phyloP scores from a whole-genome alignment of 345 rosid species.

The Cochlearia excelsa region DNA sequence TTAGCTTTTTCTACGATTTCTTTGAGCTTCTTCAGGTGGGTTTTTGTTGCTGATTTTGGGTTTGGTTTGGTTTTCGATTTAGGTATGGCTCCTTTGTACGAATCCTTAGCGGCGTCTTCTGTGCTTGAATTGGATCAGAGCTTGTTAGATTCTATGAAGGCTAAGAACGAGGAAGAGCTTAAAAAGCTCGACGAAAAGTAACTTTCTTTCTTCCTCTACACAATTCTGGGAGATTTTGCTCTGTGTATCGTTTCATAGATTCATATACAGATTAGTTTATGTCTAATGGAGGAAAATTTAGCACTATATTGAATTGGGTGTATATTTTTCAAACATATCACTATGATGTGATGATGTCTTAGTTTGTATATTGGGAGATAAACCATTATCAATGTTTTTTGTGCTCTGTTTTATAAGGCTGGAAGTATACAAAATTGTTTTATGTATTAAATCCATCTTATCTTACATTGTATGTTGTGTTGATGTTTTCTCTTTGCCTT shows the following conservation, averaged over 20 bases:
- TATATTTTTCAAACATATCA: no score
- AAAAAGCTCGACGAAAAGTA: conserved; percentile 91
- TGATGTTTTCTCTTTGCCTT: conserved; percentile 12
- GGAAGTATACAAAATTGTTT: not conserved
- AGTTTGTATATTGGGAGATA: not conserved
- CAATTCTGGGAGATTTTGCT: not conserved
- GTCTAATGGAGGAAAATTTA: not conserved
- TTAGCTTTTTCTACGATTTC: conserved; percentile 1
- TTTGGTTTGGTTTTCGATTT: conserved; percentile 17
- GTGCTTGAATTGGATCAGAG: conserved; percentile 70
- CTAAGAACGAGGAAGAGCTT: conserved; percentile 68
- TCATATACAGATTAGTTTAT: conserved; percentile 1
- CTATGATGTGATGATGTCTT: not conserved
- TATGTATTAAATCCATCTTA: not conserved
- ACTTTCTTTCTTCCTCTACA: conserved; percentile 27
- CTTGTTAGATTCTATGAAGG: conserved; percentile 61
- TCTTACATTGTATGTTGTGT: not conserved
- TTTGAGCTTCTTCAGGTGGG: not conserved
- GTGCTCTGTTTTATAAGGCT: conserved; percentile 1
- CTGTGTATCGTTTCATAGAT: not conserved
- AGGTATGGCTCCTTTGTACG: conserved; percentile 89
- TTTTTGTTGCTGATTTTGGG: conserved; percentile 19
- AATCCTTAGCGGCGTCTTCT: conserved; percentile 66
- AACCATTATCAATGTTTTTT: not conserved
- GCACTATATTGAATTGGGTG: no score